These are phyloP conservation scores for Trichosanthes truncata DNA, from an alignment of 306 rosid genomes.

Conservation along the genomic window DNA sequence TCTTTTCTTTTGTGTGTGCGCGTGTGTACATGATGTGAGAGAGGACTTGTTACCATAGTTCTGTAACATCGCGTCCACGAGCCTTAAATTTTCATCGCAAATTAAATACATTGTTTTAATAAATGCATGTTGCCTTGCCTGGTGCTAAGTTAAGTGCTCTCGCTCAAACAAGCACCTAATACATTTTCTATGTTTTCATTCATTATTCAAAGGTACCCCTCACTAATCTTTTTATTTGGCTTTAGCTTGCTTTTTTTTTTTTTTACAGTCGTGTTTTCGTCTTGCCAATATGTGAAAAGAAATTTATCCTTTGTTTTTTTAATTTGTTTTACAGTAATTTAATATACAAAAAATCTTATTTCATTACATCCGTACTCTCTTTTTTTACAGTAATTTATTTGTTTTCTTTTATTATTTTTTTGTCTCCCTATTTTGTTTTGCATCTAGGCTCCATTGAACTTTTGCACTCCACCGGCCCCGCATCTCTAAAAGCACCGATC, in stretches of 20 bases:
- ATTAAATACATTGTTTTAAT: not conserved
- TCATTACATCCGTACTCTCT: not conserved
- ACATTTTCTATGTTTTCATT: slow-evolving; percentile 1
- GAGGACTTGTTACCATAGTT: not conserved
- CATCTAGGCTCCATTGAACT: not conserved
- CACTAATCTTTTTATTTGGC: not conserved
- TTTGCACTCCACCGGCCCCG: not conserved
- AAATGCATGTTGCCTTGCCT: not conserved
- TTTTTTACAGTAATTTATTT: not conserved
- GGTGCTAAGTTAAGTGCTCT: not conserved
- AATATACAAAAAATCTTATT: not conserved
- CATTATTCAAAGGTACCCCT: not conserved
- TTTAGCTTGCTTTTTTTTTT: not conserved
- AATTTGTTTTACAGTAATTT: not conserved
- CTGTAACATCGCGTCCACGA: not conserved
- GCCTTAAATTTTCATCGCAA: not conserved
- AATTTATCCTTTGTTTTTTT: not conserved
- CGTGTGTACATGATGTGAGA: not conserved
- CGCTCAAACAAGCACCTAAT: not conserved
- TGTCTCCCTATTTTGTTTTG: not conserved
- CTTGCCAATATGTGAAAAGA: not conserved
- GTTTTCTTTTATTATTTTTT: not conserved
- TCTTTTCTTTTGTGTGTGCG: not conserved
- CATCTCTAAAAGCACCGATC: not conserved
- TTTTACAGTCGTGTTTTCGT: not conserved